Base-by-base conservation (phyloP, 2,329 filamentous ascomycete genomes). In the Zymoseptoria crescenta region DNA sequence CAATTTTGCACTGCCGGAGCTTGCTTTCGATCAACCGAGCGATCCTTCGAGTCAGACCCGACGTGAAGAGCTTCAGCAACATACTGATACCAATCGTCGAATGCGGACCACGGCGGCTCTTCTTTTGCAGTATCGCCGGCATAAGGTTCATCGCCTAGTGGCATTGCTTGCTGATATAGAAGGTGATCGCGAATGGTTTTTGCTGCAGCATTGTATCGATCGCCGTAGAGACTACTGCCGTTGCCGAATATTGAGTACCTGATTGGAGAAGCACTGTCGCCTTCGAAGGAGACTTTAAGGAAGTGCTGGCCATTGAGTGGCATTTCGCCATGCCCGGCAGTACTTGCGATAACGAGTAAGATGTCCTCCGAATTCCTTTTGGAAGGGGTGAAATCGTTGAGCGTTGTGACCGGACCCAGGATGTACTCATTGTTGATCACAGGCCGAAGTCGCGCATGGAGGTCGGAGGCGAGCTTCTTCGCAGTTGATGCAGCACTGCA, bases 91-190 rank as follows among this genome's bases (percentile, higher is more conserved):
- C 58, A 59, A 20, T 13, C 29, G 5, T 57, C 58, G 45, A 59
- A 57, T 24, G 49, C 49, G 1, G n/a, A 27, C 58, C 58, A 59
- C 28, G 58, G 58, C n/a, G 58, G 58, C 49, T 57, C 50, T 3
- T 56, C 55, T 1, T 21, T 2, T 1, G 49, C 58, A 20, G 54
- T 57, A 35, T 59, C 58, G 4, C 54, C 55, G 24, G 45, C 21
- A 8, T 56, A 59, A 2, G 53, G 50, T n/a, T 49, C 54, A 8
- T 24, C 16, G 7, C 28, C 9, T 16, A 59, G 30, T 9, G 55
- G 45, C 1, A 9, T 51, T 28, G 54, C 58, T 13, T 45, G 24
- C 16, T 20, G 27, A 4, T 20, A 7, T 2, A 52, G 5, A 13
- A 59, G n/a, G 0, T 10, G 9, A 8, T 49, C 3, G 9, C 54